Evolutionary conservation across 768 basidiomycete species (phyloP).

Genomic region (Sarcomyxa edulis): DNA sequence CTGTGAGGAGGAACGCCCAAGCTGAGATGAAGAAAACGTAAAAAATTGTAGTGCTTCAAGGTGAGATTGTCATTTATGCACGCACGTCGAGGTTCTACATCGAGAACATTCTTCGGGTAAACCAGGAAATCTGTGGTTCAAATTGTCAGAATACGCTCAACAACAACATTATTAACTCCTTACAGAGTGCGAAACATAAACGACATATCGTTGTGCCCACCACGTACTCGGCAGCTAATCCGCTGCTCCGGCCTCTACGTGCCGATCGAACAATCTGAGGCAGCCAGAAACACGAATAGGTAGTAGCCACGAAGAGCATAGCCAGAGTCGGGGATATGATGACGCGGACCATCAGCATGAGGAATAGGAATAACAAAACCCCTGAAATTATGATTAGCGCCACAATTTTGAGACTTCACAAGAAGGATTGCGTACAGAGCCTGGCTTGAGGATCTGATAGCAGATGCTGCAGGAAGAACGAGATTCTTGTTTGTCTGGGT

Average conservation of each 20-base stretch:
- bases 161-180: conserved; percentile 24
- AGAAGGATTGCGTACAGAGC: conserved; percentile 45
- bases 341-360: conserved; percentile 71
- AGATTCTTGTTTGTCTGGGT: conserved; percentile 17
- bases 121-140: conserved; percentile 64
- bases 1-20: conserved; percentile 60
- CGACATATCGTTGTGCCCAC: conserved; percentile 73
- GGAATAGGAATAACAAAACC: conserved; percentile 60
- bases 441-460: conserved; percentile 68
- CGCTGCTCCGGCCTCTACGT: conserved; percentile 64
- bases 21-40: conserved; percentile 27
- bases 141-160: conserved; percentile 1
- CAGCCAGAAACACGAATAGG: conserved; percentile 81
- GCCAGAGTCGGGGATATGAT: conserved; percentile 64
- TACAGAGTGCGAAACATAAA: conserved; percentile 70
- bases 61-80: conserved; percentile 10
- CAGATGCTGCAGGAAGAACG: conserved; percentile 53
- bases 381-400: conserved; percentile 47
- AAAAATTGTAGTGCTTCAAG: conserved; percentile 1
- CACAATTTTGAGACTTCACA: not conserved
- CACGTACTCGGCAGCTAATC: conserved; percentile 64
- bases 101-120: conserved; percentile 84
- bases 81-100: conserved; percentile 70
- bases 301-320: conserved; percentile 55
- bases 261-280: conserved; percentile 81